Evolutionary conservation across 2,329 filamentous ascomycete species (phyloP), one percentile per base, ranked within the genome.

Genomic region (Fusarium sp.): DNA sequence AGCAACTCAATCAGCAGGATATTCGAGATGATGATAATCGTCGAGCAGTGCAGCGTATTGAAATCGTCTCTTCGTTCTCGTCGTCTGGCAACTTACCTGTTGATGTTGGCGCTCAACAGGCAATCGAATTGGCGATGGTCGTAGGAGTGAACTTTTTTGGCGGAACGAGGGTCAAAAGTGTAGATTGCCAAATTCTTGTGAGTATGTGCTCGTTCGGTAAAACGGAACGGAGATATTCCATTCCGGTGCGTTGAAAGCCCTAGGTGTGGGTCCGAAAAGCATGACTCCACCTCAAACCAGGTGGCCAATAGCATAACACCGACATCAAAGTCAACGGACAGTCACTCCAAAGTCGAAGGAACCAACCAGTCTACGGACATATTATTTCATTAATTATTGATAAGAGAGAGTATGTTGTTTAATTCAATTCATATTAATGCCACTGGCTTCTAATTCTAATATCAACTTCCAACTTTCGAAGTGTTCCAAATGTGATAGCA

Each of bases 61-160:
- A 71, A 64, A 55, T 69, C 51, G 58, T 66, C 30, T 73, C 55
- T 49, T 61, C n/a, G 43, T 37, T 66, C 58, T 71, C 64, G 64
- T 65, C 45, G 66, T 57, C 47, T 65, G 42, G 30, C 55, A 75
- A 83, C 82, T 83, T 72, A 84, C 83, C 83, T 84, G 83, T 82
- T 84, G 82, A 81, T 78, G 79, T 71, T 75, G 76, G 76, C 76
- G 80, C 73, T 84, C 82, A 84, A 81, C 82, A 83, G 81, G 80
- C 81, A 84, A 83, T 84, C 82, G 80, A 77, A 76, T 82, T 80
- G 80, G 73, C 78, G 77, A 76, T 79, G 76, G 63, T 80, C 76
- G 73, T 76, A 79, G 71, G 71, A 77, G 70, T 75, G 78, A 80
- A 80, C 77, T 79, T 81, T 53, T 80, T 78, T 74, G 68, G 67